Base-by-base conservation (phyloP, 345 rosid species). In the Eutrema heterophyllum region DNA sequence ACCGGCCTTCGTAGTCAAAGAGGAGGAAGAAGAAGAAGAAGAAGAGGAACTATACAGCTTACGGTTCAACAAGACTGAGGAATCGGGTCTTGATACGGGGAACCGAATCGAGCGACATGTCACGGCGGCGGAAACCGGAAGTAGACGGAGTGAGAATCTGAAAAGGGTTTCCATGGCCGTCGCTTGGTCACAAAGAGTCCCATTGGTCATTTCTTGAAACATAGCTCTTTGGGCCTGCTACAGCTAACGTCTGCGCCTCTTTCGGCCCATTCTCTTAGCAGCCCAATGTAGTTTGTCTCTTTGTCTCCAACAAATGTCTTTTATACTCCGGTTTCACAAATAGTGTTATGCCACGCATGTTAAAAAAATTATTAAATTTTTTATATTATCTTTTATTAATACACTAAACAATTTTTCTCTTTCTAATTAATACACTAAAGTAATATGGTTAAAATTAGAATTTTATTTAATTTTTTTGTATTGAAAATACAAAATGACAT, bases 1-100 rank as follows among this genome's bases (percentile, higher is more conserved):
- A 35, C 98, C 98, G n/a, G 97, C 98, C 73, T 75, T 91, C 32
- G 84, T 71, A 35, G 67, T 72, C 0, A 83, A 13, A 15, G 88
- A 73, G 30, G 88, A 82, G 4, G 85, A 70, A 35, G 78, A 46
- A 24, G 83, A 65, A 39, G 85, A 65, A 30, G 80, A 48, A 27
- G 83, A 68, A 41, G 81, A 60, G 4, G 33, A 24, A 15, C 39
- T 61, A 55, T 48, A 59, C 30, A 79, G 39, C 11, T 64, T 82
- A 40, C 80, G 79, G 71, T 80, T 41, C 18, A 48, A 9, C 0
- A 36, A 29, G 16, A 12, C 13, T 14, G 55, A 33, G 60, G 48
- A 45, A 7, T 41, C 36, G 82, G 70, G 71, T 74, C 1, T 77
- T 50, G 50, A 45, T 27, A 51, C 30, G 32, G 58, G 63, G 50